These are phyloP conservation scores for Pholiota adiposa DNA, from an alignment of 1,284 basidiomycete species.

Conservation along the genomic window DNA sequence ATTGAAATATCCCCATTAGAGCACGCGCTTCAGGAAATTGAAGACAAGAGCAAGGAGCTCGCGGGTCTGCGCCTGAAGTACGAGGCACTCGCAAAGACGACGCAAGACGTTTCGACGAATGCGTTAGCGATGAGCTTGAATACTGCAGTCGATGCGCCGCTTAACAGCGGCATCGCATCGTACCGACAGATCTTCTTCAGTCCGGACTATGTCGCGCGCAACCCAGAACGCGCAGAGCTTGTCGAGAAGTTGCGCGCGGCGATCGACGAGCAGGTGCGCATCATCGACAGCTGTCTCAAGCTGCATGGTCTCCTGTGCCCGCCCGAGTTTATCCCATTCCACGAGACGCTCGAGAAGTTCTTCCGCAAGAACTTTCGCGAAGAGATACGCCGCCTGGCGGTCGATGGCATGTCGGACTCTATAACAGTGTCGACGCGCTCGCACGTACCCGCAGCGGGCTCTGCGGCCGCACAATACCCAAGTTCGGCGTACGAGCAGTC, in stretches of 20 bases:
- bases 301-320: constrained; percentile 86
- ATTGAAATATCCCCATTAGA: constrained; percentile 89
- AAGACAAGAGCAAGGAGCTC: constrained; percentile 79
- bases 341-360: constrained; percentile 87
- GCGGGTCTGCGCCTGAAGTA: constrained; percentile 73
- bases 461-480: constrained; percentile 37
- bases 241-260: constrained; percentile 74
- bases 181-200: constrained; percentile 83
- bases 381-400: constrained; percentile 75
- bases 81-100: constrained; percentile 76
- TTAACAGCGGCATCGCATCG: constrained; percentile 76
- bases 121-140: constrained; percentile 89
- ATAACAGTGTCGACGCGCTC: constrained; percentile 38
- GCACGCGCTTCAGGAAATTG: constrained; percentile 82
- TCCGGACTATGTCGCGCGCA: constrained; percentile 65
- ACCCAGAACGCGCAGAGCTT: constrained; percentile 73
- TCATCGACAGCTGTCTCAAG: constrained; percentile 83
- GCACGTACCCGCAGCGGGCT: constrained; percentile 17
- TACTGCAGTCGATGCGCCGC: constrained; percentile 82
- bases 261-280: constrained; percentile 85
- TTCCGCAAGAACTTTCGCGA: constrained; percentile 91
- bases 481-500: constrained; percentile 51
- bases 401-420: constrained; percentile 46
- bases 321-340: constrained; percentile 88
- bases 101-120: constrained; percentile 78